Base-by-base conservation (phyloP, 2,329 filamentous ascomycete genomes). In the Alternaria panax region DNA sequence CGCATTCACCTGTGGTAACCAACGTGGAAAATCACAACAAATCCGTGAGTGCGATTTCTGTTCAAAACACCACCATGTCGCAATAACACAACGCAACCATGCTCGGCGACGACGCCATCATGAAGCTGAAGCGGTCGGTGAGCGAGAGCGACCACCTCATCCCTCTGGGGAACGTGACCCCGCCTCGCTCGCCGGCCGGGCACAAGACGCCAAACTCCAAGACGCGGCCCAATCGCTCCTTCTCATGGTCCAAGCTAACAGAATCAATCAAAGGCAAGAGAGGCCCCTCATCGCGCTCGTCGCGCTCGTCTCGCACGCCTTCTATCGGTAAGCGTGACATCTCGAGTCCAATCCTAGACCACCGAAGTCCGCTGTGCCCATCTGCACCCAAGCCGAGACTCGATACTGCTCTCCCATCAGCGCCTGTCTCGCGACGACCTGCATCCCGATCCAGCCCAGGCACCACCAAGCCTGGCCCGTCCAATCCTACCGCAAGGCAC, bases 171-270 rank as follows among this genome's bases (percentile, higher is more conserved):
- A 55, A 64, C 38, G 9, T 45, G 18, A 66, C 66, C 27, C 66
- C 67, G n/a, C 65, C 59, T 51, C 48, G n/a, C 32, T 56, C 60
- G 55, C 54, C 58, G 14, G 56, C 34, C n/a, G n/a, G 7, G 9
- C 5, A 25, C 28, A 58, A 54, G 56, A 59, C 55, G 16, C 53
- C 55, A 3, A 28, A 16, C 5, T 12, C 25, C 14, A 51, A 50
- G 36, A 57, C 57, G 4, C 60, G 62, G 12, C 40, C 53, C 4
- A 62, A 60, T 48, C 67, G 74, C 12, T 63, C 66, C 12, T 72
- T 75, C 47, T 75, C 71, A 0, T 66, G 71, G 16, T 60, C 63
- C 4, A 75, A 71, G 62, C 66, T 76, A 46, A 75, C 74, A 47
- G 59, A 66, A 8, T 65, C 63, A 5, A 54, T 72, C 56, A 72